Percentiles rank a stretch among this genome's conserved stretches.
Conservation (phyloP, 1,284 basidiomycete genomes). For the Ganoderma resinaceum region DNA sequence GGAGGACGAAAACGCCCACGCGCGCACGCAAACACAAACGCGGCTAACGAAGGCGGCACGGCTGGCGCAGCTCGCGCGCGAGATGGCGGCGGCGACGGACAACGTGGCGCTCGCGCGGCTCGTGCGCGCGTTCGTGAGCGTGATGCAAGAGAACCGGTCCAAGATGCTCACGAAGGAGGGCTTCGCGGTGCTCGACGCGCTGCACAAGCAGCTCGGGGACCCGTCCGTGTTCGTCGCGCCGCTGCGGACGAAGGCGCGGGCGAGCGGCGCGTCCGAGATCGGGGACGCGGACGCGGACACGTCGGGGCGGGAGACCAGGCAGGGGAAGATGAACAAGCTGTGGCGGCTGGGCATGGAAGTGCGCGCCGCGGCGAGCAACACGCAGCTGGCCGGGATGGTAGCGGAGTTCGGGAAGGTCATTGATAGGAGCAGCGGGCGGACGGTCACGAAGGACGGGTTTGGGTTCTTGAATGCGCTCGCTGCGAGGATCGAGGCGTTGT, state of each 20-base stretch:
- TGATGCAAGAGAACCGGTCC: slow-evolving; percentile 68
- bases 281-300: slow-evolving; percentile 29
- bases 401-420: slow-evolving; percentile 72
- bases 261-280: slow-evolving; percentile 37
- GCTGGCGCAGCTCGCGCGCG: slow-evolving; percentile 53
- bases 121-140: slow-evolving; percentile 63
- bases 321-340: slow-evolving; percentile 63
- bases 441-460: slow-evolving; percentile 79
- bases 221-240: slow-evolving; percentile 65
- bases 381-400: slow-evolving; percentile 65
- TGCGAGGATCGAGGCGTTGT: slow-evolving; percentile 49
- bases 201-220: slow-evolving; percentile 72
- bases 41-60: slow-evolving; percentile 59
- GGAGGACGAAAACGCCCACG: slow-evolving; percentile 46
- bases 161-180: slow-evolving; percentile 74
- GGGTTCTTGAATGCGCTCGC: slow-evolving; percentile 70
- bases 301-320: slow-evolving; percentile 46
- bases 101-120: slow-evolving; percentile 58
- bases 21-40: slow-evolving; percentile 36
- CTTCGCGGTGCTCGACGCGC: slow-evolving; percentile 68
- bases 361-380: slow-evolving; percentile 54
- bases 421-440: slow-evolving; percentile 67
- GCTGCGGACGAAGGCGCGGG: slow-evolving; percentile 55
- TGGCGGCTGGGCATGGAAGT: slow-evolving; percentile 63
- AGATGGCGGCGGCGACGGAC: slow-evolving; percentile 54